phyloP scores from a whole-genome alignment of 352 stramenopile species.

The Thraustotheca clavata region DNA sequence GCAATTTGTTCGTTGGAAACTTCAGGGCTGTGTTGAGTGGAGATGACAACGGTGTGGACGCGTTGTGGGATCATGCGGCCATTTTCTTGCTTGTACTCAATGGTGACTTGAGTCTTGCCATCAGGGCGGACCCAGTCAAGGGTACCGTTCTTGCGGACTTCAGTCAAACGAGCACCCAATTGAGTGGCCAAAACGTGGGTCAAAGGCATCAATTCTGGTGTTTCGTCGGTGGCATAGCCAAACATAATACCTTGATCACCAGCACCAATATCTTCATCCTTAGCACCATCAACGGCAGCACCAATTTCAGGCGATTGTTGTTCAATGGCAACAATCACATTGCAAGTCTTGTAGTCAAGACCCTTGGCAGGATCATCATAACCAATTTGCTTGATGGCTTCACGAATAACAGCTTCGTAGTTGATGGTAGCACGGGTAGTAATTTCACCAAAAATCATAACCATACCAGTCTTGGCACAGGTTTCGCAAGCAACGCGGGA shows the following conservation, averaged over 20 bases:
- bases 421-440: slow-evolving; percentile 98
- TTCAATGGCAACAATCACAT: slow-evolving; percentile 99
- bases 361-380: slow-evolving; percentile 99
- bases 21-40: slow-evolving; percentile 97
- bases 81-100: slow-evolving; percentile 96
- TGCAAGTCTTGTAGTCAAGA: slow-evolving; percentile 99
- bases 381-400: slow-evolving; percentile 98
- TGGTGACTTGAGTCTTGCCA: slow-evolving; percentile 98
- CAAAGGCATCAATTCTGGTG: slow-evolving; percentile 94
- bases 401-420: slow-evolving; percentile 98
- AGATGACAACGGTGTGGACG: slow-evolving; percentile 99
- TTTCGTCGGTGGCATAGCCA: slow-evolving; percentile 35
- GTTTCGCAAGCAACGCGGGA: slow-evolving; percentile 98
- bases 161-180: slow-evolving; percentile 94
- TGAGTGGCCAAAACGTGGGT: slow-evolving; percentile 96
- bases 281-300: slow-evolving; percentile 95
- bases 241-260: slow-evolving; percentile 98
- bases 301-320: slow-evolving; percentile 99
- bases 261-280: slow-evolving; percentile 96
- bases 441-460: slow-evolving; percentile 99
- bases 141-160: slow-evolving; percentile 98
- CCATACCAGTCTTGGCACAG: slow-evolving; percentile 98
- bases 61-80: slow-evolving; percentile 92
- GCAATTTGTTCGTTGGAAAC: slow-evolving; percentile 99
- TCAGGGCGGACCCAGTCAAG: slow-evolving; percentile 98